Conservation (phyloP, 345 rosid species). For the Punica granatum region DNA sequence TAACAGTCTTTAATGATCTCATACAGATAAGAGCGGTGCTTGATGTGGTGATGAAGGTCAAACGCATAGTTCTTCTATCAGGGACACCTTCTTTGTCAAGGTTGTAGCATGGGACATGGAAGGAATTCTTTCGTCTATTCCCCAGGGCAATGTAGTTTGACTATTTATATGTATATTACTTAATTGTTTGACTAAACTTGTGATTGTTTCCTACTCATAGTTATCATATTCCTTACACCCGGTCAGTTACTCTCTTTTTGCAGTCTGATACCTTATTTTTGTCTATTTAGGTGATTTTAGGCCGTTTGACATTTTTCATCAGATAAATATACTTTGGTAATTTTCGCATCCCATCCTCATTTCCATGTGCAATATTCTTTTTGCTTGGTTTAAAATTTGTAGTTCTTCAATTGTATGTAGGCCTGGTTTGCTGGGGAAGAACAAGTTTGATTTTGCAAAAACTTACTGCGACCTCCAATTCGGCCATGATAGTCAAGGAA, state of each 20-base stretch:
- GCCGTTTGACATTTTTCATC: constrained; percentile 96
- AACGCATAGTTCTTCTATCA: constrained; percentile 67
- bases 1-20: constrained; percentile 1
- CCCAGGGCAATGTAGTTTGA: neutral
- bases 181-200: neutral
- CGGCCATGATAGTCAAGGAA: constrained; percentile 43
- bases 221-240: neutral
- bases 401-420: constrained; percentile 22
- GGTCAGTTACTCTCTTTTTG: constrained; percentile 7
- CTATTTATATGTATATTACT: neutral
- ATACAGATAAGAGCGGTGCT: constrained; percentile 70
- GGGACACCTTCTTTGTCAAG: constrained; percentile 99
- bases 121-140: neutral
- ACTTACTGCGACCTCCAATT: constrained; percentile 67
- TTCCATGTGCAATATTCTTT: constrained; percentile 8
- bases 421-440: constrained; percentile 93
- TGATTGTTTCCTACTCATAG: neutral
- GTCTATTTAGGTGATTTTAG: constrained; percentile 57
- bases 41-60: constrained; percentile 69
- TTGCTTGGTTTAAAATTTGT: constrained; percentile 11
- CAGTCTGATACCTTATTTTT: constrained; percentile 25
- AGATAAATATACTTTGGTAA: constrained; percentile 90
- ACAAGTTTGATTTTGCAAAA: constrained; percentile 82
- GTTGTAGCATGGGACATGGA: constrained; percentile 36
- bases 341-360: constrained; percentile 22